Percentiles rank a stretch among this genome's conserved stretches.
Evolutionary conservation across 2,329 filamentous ascomycete species (phyloP).

Genomic region (Fusarium brevicatenulatum): DNA sequence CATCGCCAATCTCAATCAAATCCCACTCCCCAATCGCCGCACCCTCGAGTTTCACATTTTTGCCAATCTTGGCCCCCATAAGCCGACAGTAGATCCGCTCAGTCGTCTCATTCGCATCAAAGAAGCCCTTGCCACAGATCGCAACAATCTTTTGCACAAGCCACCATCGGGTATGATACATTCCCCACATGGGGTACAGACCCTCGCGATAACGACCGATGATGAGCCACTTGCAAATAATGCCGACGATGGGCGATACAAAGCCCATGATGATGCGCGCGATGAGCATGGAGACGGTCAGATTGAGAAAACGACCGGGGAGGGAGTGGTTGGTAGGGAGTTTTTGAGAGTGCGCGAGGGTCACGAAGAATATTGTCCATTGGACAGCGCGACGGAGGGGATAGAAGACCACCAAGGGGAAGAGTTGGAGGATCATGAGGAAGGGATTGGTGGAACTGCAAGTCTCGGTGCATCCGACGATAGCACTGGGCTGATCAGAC

Average conservation of each 20-base stretch:
- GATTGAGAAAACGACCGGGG: neutral
- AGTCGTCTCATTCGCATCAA: neutral
- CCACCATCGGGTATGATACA: slow-evolving; percentile 18
- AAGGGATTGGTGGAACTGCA: slow-evolving; percentile 1
- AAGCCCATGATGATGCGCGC: neutral
- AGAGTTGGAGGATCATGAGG: neutral
- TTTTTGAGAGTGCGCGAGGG: slow-evolving; percentile 4
- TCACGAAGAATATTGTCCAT: slow-evolving; percentile 14
- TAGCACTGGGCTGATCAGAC: rapidly evolving
- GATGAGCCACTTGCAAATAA: slow-evolving; percentile 6
- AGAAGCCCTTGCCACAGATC: neutral
- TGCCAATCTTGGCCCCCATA: neutral
- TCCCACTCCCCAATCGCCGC: neutral
- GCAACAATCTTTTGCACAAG: slow-evolving; percentile 14
- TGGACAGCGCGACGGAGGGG: slow-evolving; percentile 1
- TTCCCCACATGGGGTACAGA: slow-evolving; percentile 4
- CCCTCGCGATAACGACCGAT: slow-evolving; percentile 1
- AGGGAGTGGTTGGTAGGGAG: slow-evolving; percentile 2
- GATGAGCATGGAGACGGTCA: slow-evolving; percentile 1
- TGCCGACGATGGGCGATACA: neutral
- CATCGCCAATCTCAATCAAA: neutral
- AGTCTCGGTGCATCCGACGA: neutral
- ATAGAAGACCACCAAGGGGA: neutral
- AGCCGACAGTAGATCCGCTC: neutral
- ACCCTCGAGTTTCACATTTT: neutral